Base-by-base conservation (phyloP, 2,329 filamentous ascomycete species). In the Claviceps monticola region DNA sequence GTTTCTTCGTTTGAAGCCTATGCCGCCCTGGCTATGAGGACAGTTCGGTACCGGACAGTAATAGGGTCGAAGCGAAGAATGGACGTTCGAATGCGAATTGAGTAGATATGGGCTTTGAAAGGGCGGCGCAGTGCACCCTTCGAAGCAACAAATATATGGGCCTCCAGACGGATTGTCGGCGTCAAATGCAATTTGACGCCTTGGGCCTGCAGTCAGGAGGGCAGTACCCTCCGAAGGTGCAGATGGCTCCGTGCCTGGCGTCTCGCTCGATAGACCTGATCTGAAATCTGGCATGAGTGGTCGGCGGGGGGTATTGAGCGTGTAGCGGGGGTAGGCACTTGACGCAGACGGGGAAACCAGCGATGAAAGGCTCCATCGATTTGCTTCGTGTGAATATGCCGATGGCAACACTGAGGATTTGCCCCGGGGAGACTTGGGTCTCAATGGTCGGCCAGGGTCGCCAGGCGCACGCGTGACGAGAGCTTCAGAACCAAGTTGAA, bases 41-140 rank as follows among this genome's bases (percentile, higher is more conserved):
- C 82, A 85, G 0, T 75, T 78, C 48, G 72, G 71, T 0, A 84
- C 78, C 0, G 77, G 72, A 56, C 82, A 85, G 56, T 83, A 84
- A 60, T 85, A 81, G 7, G 82, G 82, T 34, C 82, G 71, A 21
- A 72, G 75, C 2, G 77, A 79, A 2, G 81, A 84, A 64, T 85
- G 82, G 4, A 85, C 82, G 56, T 85, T 85, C 50, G 83, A 80
- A 61, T 91, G 87, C 0, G 86, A 91, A 64, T 88, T 91, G 21
- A 91, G 71, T 9, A 91, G 72, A 67, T 83, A 83, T 59, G 83
- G 80, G 0, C 87, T 93, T 60, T 88, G 84, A 58, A 93, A 93
- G 0, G 87, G 82, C 34, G 74, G 67, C 1, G 86, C 86, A 39
- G 65, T 85, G 64, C 87, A 93, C 8, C 82, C 83, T 7, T 72